phyloP scores from a whole-genome alignment of 2,329 filamentous ascomycete genomes.

The Colletotrichum neosansevieriae region DNA sequence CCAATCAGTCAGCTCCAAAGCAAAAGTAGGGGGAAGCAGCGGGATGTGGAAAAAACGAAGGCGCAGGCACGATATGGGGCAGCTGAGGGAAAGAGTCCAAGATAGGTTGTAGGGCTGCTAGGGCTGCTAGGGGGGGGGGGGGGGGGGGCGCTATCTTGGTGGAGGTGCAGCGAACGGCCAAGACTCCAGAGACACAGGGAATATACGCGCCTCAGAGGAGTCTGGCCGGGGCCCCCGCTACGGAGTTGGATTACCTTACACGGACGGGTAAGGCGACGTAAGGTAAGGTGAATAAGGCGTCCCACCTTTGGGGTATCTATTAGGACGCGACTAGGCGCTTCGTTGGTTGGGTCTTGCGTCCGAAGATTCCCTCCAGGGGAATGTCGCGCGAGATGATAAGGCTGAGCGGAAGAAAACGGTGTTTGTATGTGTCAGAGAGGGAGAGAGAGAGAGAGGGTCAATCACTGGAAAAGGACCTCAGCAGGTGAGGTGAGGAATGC shows the following conservation, averaged over 20 bases:
- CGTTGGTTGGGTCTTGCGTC: constrained; percentile 2
- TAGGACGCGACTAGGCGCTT: constrained; percentile 1
- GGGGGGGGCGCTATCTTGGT: constrained; percentile 20
- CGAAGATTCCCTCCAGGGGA: constrained; percentile 23
- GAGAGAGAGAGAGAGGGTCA: neutral
- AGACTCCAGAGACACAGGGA: constrained; percentile 6
- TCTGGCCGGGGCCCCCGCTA: constrained; percentile 10
- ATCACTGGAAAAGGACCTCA: neutral
- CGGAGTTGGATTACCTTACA: too few relatives aligned
- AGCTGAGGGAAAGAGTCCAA: constrained; percentile 22
- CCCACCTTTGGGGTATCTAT: neutral
- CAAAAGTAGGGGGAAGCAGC: constrained; percentile 4
- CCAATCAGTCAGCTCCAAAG: constrained; percentile 11
- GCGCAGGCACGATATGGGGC: constrained; percentile 14
- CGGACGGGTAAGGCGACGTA: too few relatives aligned
- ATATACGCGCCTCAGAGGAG: constrained; percentile 8
- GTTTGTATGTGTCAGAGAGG: neutral
- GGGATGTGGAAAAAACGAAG: constrained; percentile 16
- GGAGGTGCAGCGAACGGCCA: constrained; percentile 15
- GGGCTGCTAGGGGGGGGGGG: too few relatives aligned
- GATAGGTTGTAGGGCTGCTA: constrained; percentile 31
- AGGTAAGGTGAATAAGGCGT: neutral
- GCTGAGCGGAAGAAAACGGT: constrained; percentile 7
- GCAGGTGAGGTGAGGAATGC: constrained; percentile 1
- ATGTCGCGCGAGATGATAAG: constrained; percentile 14